A percentile compares a stretch with the other conserved stretches of the same genome.
Conservation (phyloP, 768 basidiomycete genomes). For the Auricularia sp. region DNA sequence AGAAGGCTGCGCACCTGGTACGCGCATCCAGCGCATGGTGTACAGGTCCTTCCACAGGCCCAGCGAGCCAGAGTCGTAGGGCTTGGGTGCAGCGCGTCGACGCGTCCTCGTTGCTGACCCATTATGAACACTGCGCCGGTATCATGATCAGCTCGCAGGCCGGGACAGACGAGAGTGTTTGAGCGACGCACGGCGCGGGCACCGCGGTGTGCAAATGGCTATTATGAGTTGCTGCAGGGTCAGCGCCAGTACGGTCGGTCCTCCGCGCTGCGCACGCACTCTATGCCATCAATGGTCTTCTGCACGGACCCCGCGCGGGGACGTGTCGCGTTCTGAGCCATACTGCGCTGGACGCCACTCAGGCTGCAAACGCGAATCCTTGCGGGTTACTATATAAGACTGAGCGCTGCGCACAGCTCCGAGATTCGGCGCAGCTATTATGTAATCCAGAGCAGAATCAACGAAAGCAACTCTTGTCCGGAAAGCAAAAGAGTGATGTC, state of each 20-base stretch:
- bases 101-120: not conserved
- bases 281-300: no score
- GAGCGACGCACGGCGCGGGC: not conserved
- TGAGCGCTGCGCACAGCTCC: not conserved
- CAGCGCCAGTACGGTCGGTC: no score
- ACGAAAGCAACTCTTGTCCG: no score
- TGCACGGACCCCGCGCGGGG: no score
- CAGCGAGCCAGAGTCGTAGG: constrained; percentile 8
- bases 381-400: no score
- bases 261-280: no score
- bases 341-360: not conserved
- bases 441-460: no score
- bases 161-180: not conserved
- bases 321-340: no score
- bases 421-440: not conserved
- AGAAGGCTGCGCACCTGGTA: constrained; percentile 45
- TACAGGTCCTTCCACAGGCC: constrained; percentile 45
- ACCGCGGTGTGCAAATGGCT: not conserved
- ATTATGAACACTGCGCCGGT: not conserved
- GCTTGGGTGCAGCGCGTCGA: not conserved
- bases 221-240: no score
- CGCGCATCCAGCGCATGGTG: constrained; percentile 58
- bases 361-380: no score
- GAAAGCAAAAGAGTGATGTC: no score
- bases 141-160: not conserved